Conservation (phyloP, 768 basidiomycete species). For the Candolleomyces efflorescens region DNA sequence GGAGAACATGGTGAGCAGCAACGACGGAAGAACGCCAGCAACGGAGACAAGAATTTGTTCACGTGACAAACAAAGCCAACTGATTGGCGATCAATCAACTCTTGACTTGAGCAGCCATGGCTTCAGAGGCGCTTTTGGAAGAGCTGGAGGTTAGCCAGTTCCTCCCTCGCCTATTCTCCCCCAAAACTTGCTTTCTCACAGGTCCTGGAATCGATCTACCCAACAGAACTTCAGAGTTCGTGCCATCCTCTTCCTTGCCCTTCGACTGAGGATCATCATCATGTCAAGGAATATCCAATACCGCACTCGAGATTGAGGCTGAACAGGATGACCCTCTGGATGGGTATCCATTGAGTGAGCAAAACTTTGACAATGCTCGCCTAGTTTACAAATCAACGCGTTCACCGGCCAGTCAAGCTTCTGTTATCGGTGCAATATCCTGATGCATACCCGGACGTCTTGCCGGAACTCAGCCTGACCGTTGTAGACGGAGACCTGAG, state of each 20-base stretch:
- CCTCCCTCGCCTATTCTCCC: slow-evolving; percentile 9
- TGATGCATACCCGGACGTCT: slow-evolving; percentile 76
- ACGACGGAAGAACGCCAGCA: background rate
- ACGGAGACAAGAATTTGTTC: background rate
- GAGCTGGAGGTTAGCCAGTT: slow-evolving; percentile 74
- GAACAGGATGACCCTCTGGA: slow-evolving; percentile 80
- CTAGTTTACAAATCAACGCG: background rate
- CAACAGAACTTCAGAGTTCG: slow-evolving; percentile 89
- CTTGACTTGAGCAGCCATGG: slow-evolving; percentile 36
- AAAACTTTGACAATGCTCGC: background rate
- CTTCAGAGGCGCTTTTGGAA: slow-evolving; percentile 68
- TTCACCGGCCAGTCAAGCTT: slow-evolving; percentile 55
- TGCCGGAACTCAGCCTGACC: slow-evolving; percentile 71
- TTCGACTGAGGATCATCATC: slow-evolving; percentile 44
- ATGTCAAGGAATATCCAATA: slow-evolving; percentile 78
- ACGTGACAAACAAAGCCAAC: slow-evolving; percentile 4
- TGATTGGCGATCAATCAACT: background rate
- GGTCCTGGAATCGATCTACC: slow-evolving; percentile 96
- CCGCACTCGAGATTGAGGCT: slow-evolving; percentile 75
- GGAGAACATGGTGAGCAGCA: slow-evolving; percentile 4
- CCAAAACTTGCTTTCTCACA: slow-evolving; percentile 27
- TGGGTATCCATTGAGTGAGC: slow-evolving; percentile 22
- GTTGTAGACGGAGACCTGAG: slow-evolving; percentile 56
- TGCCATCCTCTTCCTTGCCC: slow-evolving; percentile 29
- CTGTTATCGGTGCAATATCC: slow-evolving; percentile 73